Conservation (phyloP, 2,329 filamentous ascomycete genomes). For the Paracoccidioides brasiliensis region DNA sequence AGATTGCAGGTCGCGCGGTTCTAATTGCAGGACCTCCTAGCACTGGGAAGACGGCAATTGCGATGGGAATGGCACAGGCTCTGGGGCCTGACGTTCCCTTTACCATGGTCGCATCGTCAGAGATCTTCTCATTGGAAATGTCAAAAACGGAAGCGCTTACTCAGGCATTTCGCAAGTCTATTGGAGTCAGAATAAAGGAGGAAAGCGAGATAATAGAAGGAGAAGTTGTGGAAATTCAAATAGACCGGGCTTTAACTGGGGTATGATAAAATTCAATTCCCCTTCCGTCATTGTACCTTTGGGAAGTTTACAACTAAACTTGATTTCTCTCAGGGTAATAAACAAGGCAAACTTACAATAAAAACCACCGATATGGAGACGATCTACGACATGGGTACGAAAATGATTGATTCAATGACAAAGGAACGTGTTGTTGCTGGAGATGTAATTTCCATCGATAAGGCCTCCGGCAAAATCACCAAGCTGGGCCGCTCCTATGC, state of each 20-base stretch:
- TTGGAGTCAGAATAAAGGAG: slow-evolving; percentile 95
- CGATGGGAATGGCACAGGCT: slow-evolving; percentile 97
- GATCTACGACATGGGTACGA: slow-evolving; percentile 97
- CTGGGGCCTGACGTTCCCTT: slow-evolving; percentile 90
- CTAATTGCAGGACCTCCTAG: slow-evolving; percentile 91
- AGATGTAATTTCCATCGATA: slow-evolving; percentile 97
- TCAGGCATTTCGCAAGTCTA: slow-evolving; percentile 97
- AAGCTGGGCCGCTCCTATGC: slow-evolving; percentile 93
- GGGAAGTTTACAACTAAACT: not conserved
- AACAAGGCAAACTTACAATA: slow-evolving; percentile 97
- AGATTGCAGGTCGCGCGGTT: slow-evolving; percentile 90
- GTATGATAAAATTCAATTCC: slow-evolving; percentile 25
- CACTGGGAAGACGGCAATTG: slow-evolving; percentile 96
- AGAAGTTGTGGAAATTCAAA: slow-evolving; percentile 97
- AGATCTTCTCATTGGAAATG: slow-evolving; percentile 99
- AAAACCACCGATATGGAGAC: slow-evolving; percentile 99
- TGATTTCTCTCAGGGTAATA: slow-evolving; percentile 50
- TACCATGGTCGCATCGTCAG: slow-evolving; percentile 86
- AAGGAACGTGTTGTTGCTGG: slow-evolving; percentile 98
- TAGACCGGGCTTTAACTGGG: slow-evolving; percentile 90
- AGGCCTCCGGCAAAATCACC: slow-evolving; percentile 94
- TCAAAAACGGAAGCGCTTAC: slow-evolving; percentile 97
- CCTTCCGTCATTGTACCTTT: not conserved
- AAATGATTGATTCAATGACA: slow-evolving; percentile 99
- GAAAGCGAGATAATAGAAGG: slow-evolving; percentile 99